A percentile compares a stretch with the other conserved stretches of the same genome.
These are phyloP conservation scores for Nicotiana sylvestris DNA, from an alignment of 257 asterid species.

Conservation along the genomic window DNA sequence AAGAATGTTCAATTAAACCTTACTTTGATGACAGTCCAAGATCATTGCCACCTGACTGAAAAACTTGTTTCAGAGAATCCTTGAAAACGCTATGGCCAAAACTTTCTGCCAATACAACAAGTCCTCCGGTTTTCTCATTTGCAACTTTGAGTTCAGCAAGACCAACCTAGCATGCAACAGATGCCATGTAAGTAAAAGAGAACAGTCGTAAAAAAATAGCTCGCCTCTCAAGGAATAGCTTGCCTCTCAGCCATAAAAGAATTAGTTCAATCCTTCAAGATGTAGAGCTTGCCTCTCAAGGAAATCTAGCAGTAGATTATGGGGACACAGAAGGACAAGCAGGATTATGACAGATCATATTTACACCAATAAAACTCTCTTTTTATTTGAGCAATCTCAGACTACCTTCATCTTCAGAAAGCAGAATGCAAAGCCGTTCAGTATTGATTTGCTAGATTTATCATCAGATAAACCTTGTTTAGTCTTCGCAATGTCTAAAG, in stretches of 20 bases:
- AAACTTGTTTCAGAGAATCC: conserved; percentile 77
- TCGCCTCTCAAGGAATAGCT: not conserved
- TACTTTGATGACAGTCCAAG: conserved; percentile 91
- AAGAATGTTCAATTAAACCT: conserved; percentile 34
- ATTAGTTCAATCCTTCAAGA: not conserved
- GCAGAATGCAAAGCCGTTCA: not conserved
- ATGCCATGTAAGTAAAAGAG: not conserved
- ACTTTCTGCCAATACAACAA: conserved; percentile 93
- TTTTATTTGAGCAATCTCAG: not conserved
- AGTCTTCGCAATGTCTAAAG: not conserved
- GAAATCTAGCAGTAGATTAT: not conserved
- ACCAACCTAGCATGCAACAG: conserved; percentile 58
- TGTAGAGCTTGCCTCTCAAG: not conserved
- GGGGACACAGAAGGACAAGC: not conserved
- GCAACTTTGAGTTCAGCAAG: conserved; percentile 94
- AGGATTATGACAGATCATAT: not conserved
- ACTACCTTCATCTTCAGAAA: not conserved
- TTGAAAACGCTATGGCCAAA: conserved; percentile 94
- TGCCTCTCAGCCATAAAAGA: too few relatives aligned
- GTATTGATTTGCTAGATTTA: not conserved
- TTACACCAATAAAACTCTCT: not conserved
- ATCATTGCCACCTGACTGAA: conserved; percentile 76
- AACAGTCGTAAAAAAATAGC: not conserved
- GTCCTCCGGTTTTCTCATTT: conserved; percentile 90
- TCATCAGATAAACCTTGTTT: not conserved